Conservation (phyloP, 805 yeast species). For the Candida oleophila region DNA sequence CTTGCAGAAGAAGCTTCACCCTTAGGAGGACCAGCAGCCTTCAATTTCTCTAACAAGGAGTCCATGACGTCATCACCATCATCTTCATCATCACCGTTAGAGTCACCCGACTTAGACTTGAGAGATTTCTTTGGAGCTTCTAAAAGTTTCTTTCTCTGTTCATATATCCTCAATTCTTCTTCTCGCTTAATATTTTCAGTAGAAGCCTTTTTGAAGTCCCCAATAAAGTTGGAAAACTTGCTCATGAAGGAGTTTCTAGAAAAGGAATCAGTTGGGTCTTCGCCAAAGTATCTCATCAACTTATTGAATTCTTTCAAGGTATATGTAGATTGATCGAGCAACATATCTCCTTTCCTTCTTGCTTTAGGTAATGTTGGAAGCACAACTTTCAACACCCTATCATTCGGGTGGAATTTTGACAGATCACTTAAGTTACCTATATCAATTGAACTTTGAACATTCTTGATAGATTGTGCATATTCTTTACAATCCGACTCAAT, state of each 20-base stretch:
- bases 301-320: constrained; percentile 55
- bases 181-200: constrained; percentile 64
- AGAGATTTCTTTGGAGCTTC: constrained; percentile 43
- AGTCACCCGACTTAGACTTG: constrained; percentile 16
- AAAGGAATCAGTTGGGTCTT: constrained; percentile 54
- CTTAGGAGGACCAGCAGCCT: constrained; percentile 78
- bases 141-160: constrained; percentile 66
- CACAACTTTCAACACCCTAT: constrained; percentile 54
- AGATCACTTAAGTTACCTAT: constrained; percentile 66
- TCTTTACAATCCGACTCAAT: constrained; percentile 59
- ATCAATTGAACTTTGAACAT: constrained; percentile 53
- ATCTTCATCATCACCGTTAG: constrained; percentile 25
- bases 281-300: constrained; percentile 71
- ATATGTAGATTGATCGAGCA: constrained; percentile 49
- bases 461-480: constrained; percentile 48
- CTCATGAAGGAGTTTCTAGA: constrained; percentile 60
- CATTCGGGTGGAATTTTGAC: constrained; percentile 64
- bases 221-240: constrained; percentile 58
- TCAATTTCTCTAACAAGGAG: constrained; percentile 76
- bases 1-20: constrained; percentile 80
- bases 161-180: constrained; percentile 68
- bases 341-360: constrained; percentile 47
- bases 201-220: constrained; percentile 63
- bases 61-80: constrained; percentile 72
- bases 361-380: constrained; percentile 56